These are phyloP conservation scores for Capsella bursapastoris DNA, from an alignment of 345 rosid species.

Conservation along the genomic window DNA sequence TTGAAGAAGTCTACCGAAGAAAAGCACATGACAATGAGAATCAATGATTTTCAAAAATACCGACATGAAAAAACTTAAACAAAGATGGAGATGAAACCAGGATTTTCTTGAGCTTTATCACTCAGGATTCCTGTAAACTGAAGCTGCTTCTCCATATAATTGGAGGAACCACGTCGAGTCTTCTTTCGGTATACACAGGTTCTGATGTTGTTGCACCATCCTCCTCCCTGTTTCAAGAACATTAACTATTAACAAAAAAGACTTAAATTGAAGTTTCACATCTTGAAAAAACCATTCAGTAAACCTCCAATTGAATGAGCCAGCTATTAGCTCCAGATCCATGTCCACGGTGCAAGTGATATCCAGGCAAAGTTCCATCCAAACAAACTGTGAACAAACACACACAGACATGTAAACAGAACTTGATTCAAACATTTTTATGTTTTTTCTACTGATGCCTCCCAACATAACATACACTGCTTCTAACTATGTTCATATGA, in stretches of 20 bases:
- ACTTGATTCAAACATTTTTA: not conserved
- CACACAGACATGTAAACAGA: slow-evolving; percentile 20
- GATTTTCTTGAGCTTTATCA: slow-evolving; percentile 84
- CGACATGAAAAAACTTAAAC: slow-evolving; percentile 11
- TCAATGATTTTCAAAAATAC: not conserved
- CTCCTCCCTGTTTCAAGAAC: slow-evolving; percentile 71
- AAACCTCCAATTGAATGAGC: slow-evolving; percentile 94
- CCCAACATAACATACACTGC: no score
- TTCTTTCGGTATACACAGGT: slow-evolving; percentile 73
- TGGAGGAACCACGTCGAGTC: slow-evolving; percentile 84
- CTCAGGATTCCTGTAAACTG: slow-evolving; percentile 81
- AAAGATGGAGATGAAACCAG: slow-evolving; percentile 49
- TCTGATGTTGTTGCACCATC: slow-evolving; percentile 74
- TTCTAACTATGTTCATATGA: no score
- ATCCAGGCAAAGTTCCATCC: slow-evolving; percentile 97
- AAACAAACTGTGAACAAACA: slow-evolving; percentile 70
- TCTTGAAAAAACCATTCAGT: slow-evolving; percentile 14
- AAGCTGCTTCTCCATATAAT: slow-evolving; percentile 72
- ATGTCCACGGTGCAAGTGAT: slow-evolving; percentile 81
- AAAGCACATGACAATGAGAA: not conserved
- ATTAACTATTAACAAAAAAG: not conserved
- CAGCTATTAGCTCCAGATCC: slow-evolving; percentile 89
- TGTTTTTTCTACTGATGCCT: no score
- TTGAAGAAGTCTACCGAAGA: slow-evolving; percentile 78
- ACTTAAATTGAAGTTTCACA: not conserved